Base-by-base conservation (phyloP, 169 alveolate genomes). In the Toxoplasma gondii region DNA sequence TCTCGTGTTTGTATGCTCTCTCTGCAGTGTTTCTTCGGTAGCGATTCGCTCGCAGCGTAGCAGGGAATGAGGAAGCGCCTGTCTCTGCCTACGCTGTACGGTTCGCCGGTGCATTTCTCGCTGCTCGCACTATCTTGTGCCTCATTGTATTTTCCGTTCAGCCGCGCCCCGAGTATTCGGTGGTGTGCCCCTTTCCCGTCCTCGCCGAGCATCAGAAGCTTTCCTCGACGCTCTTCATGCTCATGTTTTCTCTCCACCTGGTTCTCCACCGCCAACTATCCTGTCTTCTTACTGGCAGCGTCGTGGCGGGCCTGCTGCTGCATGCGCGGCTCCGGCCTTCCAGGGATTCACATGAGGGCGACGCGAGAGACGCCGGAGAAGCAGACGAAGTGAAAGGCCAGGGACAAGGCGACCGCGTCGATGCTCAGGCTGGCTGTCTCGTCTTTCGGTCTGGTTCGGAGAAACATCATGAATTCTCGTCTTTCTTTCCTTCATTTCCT, bases 141-240 rank as follows among this genome's bases (percentile, higher is more conserved):
- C 24, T 19, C 45, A 10, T 78, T 31, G 5, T 19, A 41, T 78
- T 78, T 78, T 78, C n/a, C 39, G 49, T 78, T 78, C 86, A 82
- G 90, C n/a, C 64, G 53, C 90, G 90, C n/a, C 90, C 90, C 7
- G 90, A 82, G 90, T 82, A 82, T 41, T 7, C 53, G 67, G 41
- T 22, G 16, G 54, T 43, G 64, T 82, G 90, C 67, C 67, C 90
- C 31, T 82, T 29, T 27, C 90, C 90, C 41, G 34, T 36, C 41
- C 90, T 82, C 67, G 69, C 90, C 19, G 53, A 64, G 31, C 41
- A 82, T 22, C 90, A 39, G 67, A 12, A 24, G 36, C 4, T 82
- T 4, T 82, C 90, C 24, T 17, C 90, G 24, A 2, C 53, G 17
- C 41, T 22, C 41, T 82, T 82, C 67, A 22, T 38, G n/a, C 64